Conservation (phyloP, 2,329 filamentous ascomycete species). For the Emydomyces testavorans region DNA sequence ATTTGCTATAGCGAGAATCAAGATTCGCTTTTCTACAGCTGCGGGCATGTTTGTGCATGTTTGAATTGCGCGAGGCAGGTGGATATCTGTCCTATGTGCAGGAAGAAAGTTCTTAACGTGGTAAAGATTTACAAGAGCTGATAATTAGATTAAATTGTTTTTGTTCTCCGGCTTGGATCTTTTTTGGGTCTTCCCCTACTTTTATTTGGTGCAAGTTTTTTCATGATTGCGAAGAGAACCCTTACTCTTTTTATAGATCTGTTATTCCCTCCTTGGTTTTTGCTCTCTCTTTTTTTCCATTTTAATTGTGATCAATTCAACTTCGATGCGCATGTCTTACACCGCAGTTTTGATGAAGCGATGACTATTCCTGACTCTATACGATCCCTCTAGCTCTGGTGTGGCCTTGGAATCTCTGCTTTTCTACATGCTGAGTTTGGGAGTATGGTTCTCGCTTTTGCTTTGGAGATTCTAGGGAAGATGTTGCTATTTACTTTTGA, state of each 20-base stretch:
- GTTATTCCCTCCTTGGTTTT: not conserved
- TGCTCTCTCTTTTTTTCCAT: not conserved
- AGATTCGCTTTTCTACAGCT: constrained; percentile 51
- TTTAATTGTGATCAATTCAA: not conserved
- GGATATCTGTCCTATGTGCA: constrained; percentile 50
- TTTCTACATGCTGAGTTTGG: not conserved
- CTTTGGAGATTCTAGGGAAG: not conserved
- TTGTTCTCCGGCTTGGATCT: not conserved
- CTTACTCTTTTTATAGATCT: constrained; percentile 6
- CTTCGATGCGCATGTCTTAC: constrained; percentile 7
- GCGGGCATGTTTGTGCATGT: constrained; percentile 52
- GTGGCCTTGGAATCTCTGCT: not conserved
- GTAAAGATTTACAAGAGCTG: constrained; percentile 45
- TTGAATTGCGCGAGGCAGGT: constrained; percentile 48
- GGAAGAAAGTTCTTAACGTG: constrained; percentile 45
- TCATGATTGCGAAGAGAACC: not conserved
- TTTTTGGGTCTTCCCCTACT: not conserved
- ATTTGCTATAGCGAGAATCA: constrained; percentile 53
- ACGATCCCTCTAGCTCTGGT: not conserved
- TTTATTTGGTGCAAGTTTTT: not conserved
- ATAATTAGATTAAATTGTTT: not conserved
- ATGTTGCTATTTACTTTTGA: not conserved
- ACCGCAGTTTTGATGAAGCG: constrained; percentile 1
- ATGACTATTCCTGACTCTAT: not conserved
- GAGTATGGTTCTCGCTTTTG: not conserved